Percentiles rank a stretch among this genome's conserved stretches.
Evolutionary conservation across 305 asterid genomes (phyloP).

Genomic region (Fraxinus xanthoxyloides): DNA sequence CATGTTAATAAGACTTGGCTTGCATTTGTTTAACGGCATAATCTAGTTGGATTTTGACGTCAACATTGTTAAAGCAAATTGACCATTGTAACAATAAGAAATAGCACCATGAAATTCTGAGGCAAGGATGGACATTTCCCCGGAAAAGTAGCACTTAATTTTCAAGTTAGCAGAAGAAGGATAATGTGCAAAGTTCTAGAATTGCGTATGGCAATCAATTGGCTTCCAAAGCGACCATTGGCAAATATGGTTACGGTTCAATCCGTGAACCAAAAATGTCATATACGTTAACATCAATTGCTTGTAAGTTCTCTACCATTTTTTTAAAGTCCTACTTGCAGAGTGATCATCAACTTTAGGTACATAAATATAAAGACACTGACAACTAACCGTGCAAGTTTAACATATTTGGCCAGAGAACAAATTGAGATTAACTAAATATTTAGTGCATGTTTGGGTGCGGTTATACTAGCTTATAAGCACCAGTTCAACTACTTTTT

Average conservation of each 20-base stretch:
- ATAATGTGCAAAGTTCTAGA: background rate
- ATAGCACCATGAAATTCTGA: background rate
- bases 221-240: background rate
- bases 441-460: background rate
- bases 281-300: background rate
- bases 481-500: background rate
- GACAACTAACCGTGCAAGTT: background rate
- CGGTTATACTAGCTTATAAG: background rate
- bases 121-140: background rate
- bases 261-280: background rate
- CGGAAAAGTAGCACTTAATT: background rate
- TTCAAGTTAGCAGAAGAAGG: background rate
- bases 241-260: background rate
- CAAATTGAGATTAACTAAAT: background rate
- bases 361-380: background rate
- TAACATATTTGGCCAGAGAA: background rate
- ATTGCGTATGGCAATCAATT: background rate
- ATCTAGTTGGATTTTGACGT: background rate
- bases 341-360: background rate
- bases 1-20: background rate
- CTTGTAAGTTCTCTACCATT: background rate
- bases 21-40: background rate
- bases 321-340: too few relatives aligned
- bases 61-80: background rate
- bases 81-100: background rate